Conservation (phyloP, 441 rosid genomes). For the Populus hybrid region DNA sequence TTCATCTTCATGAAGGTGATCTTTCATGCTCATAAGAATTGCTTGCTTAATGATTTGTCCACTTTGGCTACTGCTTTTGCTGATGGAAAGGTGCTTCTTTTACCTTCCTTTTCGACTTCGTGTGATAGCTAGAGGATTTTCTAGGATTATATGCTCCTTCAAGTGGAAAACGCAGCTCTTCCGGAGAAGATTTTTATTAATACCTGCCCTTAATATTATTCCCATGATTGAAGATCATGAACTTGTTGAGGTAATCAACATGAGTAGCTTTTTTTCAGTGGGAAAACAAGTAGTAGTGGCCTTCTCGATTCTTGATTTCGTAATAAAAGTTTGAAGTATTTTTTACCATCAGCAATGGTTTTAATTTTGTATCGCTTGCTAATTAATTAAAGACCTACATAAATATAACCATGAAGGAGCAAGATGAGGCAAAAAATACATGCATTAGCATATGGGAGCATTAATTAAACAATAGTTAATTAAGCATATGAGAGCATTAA, state of each 20-base stretch:
- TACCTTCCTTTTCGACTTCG: constrained; percentile 22
- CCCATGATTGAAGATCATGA: not conserved
- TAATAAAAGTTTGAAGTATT: not conserved
- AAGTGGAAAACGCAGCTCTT: not conserved
- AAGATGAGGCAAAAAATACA: not conserved
- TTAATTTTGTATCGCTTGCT: not conserved
- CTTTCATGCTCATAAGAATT: constrained; percentile 38
- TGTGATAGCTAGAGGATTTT: constrained; percentile 8
- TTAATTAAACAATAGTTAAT: no score
- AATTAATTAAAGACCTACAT: not conserved
- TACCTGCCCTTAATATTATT: not conserved
- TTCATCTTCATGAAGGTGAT: constrained; percentile 35
- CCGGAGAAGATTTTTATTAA: not conserved
- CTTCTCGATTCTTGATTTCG: not conserved
- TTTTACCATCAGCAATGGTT: not conserved
- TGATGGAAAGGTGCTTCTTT: constrained; percentile 33
- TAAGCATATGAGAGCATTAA: not conserved
- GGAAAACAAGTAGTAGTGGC: no score
- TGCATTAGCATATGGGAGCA: no score
- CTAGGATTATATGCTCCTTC: not conserved
- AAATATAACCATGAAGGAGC: not conserved
- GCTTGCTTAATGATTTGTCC: constrained; percentile 43
- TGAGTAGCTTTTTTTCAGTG: no score
- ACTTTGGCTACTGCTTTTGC: constrained; percentile 44
- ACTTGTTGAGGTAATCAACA: no score